These are phyloP conservation scores for Geotrichum fermentans DNA, from an alignment of 1,139 yeast species.

Conservation along the genomic window DNA sequence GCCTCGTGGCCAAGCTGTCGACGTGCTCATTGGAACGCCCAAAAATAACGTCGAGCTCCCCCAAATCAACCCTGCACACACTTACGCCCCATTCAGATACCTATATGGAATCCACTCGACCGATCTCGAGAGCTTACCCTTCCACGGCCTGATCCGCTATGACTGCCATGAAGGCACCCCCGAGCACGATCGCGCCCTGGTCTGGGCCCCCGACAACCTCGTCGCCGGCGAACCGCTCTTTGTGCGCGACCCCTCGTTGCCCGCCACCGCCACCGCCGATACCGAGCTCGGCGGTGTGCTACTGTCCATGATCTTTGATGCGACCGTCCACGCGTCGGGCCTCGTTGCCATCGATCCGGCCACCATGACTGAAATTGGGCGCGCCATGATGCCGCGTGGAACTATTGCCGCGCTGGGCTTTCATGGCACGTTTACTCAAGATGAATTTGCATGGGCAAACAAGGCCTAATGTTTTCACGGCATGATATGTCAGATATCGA, in stretches of 20 bases:
- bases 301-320: conserved; percentile 21
- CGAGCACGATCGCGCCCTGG: conserved; percentile 6
- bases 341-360: conserved; percentile 22
- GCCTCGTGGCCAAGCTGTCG: conserved; percentile 9
- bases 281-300: conserved; percentile 22
- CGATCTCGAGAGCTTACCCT: conserved; percentile 14
- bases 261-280: conserved; percentile 8
- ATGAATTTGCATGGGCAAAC: not conserved
- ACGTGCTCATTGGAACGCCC: conserved; percentile 2
- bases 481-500: no score
- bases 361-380: conserved; percentile 21
- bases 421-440: conserved; percentile 25
- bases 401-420: conserved; percentile 23
- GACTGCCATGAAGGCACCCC: conserved; percentile 13
- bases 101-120: conserved; percentile 21
- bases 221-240: conserved; percentile 25
- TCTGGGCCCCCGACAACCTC: conserved; percentile 20
- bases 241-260: conserved; percentile 19
- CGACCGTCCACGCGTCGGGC: conserved; percentile 16
- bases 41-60: conserved; percentile 20
- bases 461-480: not conserved
- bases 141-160: conserved; percentile 21
- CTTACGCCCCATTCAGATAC: conserved; percentile 15
- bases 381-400: conserved; percentile 20
- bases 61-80: conserved; percentile 16